These are phyloP conservation scores for Fusarium proliferatum DNA, from an alignment of 2,329 filamentous ascomycete species.

Conservation along the genomic window DNA sequence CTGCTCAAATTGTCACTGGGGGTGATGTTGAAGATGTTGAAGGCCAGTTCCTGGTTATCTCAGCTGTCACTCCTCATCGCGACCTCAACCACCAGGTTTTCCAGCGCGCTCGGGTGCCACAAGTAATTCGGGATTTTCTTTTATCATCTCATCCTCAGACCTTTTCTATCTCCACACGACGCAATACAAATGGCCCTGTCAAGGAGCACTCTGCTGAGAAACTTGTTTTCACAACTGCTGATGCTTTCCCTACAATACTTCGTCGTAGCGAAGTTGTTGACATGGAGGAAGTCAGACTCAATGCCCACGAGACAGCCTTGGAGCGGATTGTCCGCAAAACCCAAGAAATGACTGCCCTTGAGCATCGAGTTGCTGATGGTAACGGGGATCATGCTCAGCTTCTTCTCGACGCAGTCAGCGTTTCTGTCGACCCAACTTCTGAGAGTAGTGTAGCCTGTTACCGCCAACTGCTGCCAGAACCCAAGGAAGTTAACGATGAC, in stretches of 20 bases:
- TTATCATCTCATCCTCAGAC: constrained; percentile 79
- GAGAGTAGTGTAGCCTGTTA: constrained; percentile 85
- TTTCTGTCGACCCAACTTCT: constrained; percentile 79
- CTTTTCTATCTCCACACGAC: constrained; percentile 81
- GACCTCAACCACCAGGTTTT: constrained; percentile 86
- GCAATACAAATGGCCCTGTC: constrained; percentile 75
- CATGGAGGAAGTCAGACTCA: constrained; percentile 72
- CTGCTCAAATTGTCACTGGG: constrained; percentile 81
- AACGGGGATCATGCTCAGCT: constrained; percentile 76
- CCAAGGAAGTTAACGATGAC: constrained; percentile 55
- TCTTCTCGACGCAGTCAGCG: constrained; percentile 79
- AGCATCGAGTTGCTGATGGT: constrained; percentile 78
- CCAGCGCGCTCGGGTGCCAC: constrained; percentile 85
- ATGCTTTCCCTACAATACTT: constrained; percentile 91
- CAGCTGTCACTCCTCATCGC: constrained; percentile 81
- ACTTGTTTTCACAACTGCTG: constrained; percentile 82
- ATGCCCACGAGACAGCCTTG: constrained; percentile 85
- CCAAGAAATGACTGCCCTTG: constrained; percentile 80
- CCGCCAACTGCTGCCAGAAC: constrained; percentile 74
- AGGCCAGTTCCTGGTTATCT: constrained; percentile 89
- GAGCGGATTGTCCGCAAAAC: constrained; percentile 93
- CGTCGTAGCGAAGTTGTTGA: constrained; percentile 86
- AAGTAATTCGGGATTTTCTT: constrained; percentile 86
- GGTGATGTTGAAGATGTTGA: constrained; percentile 82
- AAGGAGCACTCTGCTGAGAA: constrained; percentile 85